Evolutionary conservation across 2,329 filamentous ascomycete species (phyloP), one percentile per base, ranked within the genome.

Genomic region (Aspergillus neoniger): DNA sequence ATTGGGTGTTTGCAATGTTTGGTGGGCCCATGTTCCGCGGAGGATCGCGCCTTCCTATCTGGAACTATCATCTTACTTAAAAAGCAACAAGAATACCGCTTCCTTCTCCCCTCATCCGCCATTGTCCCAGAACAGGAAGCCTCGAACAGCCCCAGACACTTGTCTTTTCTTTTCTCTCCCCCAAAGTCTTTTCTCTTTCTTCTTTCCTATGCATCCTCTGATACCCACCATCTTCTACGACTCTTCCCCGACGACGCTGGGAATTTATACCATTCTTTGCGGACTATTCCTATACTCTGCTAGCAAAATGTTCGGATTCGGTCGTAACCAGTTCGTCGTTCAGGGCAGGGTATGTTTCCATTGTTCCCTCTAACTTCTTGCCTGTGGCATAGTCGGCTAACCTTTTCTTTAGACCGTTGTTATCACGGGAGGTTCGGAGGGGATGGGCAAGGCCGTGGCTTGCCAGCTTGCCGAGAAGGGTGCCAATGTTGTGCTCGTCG

Each of bases 351-450:
- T 95, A 79, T 68, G 81, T 68, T 14, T 28, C 12, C 14, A 19
- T 32, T 7, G 47, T 32, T 36, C n/a, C 15, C 14, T 6, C 21
- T 3, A 7, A 14, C 28, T 36, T 17, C 17, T 52, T 17, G 10
- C 28, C n/a, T 12, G 10, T 30, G 8, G 14, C 36, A 19, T 19
- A 21, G 17, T 52, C 39, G 54, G n/a, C 44, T 65, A 38, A 61
- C 19, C 32, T 41, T 12, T 44, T 59, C 28, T 54, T 9, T 68
- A 96, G 92, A 96, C 93, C 2, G 83, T 96, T 55, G 82, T 98
- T 58, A 82, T 99, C 55, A 99, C 95, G 0, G 95, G 95, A 50
- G 92, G 89, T 32, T 97, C 95, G 0, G 91, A 97, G 72, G 95
- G 95, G 60, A 91, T 97, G 89, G 95, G 95, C 61, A 87, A 88